Evolutionary conservation across 2,329 filamentous ascomycete species (phyloP), one percentile per base, ranked within the genome.

Genomic region (Amylocarpus encephaloides): DNA sequence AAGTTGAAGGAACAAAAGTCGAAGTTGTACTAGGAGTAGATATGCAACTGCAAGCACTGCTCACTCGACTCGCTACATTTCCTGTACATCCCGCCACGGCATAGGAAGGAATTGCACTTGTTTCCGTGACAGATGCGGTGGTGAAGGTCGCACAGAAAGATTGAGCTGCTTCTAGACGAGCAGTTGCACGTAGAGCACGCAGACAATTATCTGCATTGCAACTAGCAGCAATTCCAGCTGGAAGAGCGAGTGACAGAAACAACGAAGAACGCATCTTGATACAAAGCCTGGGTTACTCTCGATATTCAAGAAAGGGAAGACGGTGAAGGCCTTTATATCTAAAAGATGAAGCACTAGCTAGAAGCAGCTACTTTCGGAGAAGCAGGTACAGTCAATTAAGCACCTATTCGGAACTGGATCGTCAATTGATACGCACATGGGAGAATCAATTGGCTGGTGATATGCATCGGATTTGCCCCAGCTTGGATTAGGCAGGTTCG

Each of bases 171-270:
- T 43, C 44, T n/a, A 56, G 19, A 7, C 43, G 48, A 22, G 45
- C 19, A 9, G 50, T 26, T 7, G 50, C 51, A 16, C 50, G 48
- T 5, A 51, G 35, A 15, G 38, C 51, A 12, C 54, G 54, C 18
- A 56, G 49, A 43, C 51, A 56, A 32, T 56, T 56, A 34, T 56
- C 51, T 22, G 51, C 51, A 35, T 51, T 53, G 39, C 53, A 53
- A 39, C 39, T 40, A 16, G 49, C 49, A 18, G 46, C 36, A 26
- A 92, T 82, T 1, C 77, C 75, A 0, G 83, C 78, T 2, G 43
- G 18, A 11, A 46, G 19, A 36, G 13, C 43, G 32, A 46, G 16
- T 26, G 43, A 12, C 22, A 38, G 18, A 39, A 38, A 12, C n/a
- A 46, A 12, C n/a, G 43, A 36, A 19, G 34, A 38, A 46, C 38